Base-by-base conservation (phyloP, 78 protist species). In the Pelomyxa schiedti region DNA sequence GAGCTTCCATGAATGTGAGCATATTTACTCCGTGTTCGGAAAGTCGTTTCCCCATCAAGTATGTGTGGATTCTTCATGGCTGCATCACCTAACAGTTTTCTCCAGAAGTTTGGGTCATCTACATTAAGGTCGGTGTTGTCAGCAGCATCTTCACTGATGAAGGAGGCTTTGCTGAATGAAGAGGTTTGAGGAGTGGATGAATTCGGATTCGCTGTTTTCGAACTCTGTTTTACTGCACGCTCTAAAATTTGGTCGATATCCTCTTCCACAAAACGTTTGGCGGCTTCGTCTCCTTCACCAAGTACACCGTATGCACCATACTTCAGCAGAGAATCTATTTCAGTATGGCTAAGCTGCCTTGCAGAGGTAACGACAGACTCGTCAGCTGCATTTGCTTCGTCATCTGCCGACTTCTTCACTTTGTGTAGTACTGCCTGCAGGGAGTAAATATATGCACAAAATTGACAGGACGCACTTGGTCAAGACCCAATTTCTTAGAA, bases 101-200 rank as follows among this genome's bases (percentile, higher is more conserved):
- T 30, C 92, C 92, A 88, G 42, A 88, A 88, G 72, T 88, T 26
- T n/a, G 92, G 90, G 71, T 85, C 92, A 6, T 86, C 30, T 4
- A 88, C 52, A 6, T 86, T 32, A 4, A 88, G 47, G 73, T 88
- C 92, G 26, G 81, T 66, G 38, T 39, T 66, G 4, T 71, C 4
- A 24, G 40, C 73, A 2, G 81, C 53, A 16, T 37, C 26, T 32
- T 77, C 66, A 4, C 82, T 69, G 40, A 77, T 53, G 69, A 84
- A 86, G 29, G 84, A 58, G 6, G 86, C 91, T 8, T 80, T 81
- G 70, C 84, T 47, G 78, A 82, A 87, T n/a, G 75, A 30, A 42
- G 30, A 22, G 42, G 26, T 1, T 53, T 71, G n/a, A 71, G 4
- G 42, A 81, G 68, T 29, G 43, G 42, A 28, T 42, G 47, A 39